Base-by-base conservation (phyloP, 2,329 filamentous ascomycete species). In the Diatrype stigma region DNA sequence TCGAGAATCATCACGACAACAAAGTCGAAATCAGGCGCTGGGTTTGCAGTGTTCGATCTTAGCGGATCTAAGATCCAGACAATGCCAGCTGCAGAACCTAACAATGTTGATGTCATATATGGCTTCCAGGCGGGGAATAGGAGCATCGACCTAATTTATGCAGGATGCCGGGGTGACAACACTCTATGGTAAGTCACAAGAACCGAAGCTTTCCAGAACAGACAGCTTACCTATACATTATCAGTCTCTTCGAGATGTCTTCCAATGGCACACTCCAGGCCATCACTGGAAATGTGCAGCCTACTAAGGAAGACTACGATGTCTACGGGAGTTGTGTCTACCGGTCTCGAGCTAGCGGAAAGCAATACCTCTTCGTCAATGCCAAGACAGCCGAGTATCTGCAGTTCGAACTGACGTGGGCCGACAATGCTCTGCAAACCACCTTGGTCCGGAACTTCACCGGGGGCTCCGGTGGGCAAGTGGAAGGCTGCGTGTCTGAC, bases 91-190 rank as follows among this genome's bases (percentile, higher is more conserved):
- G 69, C 67, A 1, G 67, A 80, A 49, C 78, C 78, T 0, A 79
- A 80, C 53, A 80, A 81, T 35, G 76, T 80, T 1, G 78, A 81
- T 47, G 68, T 80, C 23, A 77, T 81, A 40, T 80, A 79, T 48
- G 69, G 68, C 10, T 75, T 81, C 45, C 57, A 68, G 4, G 65
- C 70, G 0, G 76, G 75, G 1, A 61, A 70, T 16, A 67, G 72
- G 3, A 73, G 60, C 1, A 63, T 76, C 1, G 77, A 81, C 55
- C 61, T 81, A 12, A 71, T 72, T 1, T 79, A 74, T 56, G 77
- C 77, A 1, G 77, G 74, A 5, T 81, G 78, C 48, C 69, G 77
- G 30, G 68, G 64, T 2, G 75, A 80, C 6, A 73, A 80, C 42
- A 80, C 77, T 0, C 64, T 80, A 5, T 80, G 78, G 77, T 78